These are phyloP conservation scores for Pelargonium myrrhifolium DNA, from an alignment of 441 rosid species.

Conservation along the genomic window DNA sequence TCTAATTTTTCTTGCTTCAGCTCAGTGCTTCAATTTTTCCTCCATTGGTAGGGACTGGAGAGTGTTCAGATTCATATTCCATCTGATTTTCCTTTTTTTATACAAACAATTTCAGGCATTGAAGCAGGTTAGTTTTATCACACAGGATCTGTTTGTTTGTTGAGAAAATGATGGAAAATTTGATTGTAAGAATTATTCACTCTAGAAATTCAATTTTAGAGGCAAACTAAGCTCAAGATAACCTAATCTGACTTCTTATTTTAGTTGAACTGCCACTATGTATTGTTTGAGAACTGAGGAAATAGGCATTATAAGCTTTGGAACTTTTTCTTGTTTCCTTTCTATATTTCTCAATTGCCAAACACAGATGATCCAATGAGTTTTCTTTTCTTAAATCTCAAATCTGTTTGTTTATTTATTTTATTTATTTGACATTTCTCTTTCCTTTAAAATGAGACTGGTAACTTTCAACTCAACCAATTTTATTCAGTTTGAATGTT, in stretches of 20 bases:
- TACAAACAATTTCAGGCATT: background rate
- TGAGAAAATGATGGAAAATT: background rate
- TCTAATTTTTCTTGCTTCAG: background rate
- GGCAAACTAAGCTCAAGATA: background rate
- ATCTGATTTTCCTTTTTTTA: background rate
- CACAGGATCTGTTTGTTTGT: slow-evolving; percentile 7
- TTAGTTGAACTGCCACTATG: background rate
- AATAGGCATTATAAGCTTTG: background rate
- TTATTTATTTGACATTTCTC: background rate
- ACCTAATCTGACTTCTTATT: background rate
- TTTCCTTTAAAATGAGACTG: background rate
- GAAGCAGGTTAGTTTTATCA: background rate
- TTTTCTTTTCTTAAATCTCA: too few relatives aligned
- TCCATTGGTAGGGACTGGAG: background rate
- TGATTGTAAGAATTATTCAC: background rate
- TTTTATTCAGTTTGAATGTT: background rate
- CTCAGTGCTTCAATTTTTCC: slow-evolving; percentile 8
- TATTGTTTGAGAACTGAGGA: background rate
- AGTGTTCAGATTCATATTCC: slow-evolving; percentile 5
- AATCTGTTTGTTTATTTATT: background rate
- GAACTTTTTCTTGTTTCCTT: background rate
- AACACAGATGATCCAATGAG: too few relatives aligned
- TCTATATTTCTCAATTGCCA: background rate
- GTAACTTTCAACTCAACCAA: background rate
- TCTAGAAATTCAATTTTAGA: background rate